Evolutionary conservation across 2,329 filamentous ascomycete species (phyloP), one percentile per base, ranked within the genome.

Genomic region (Pezicula neosporulosa): DNA sequence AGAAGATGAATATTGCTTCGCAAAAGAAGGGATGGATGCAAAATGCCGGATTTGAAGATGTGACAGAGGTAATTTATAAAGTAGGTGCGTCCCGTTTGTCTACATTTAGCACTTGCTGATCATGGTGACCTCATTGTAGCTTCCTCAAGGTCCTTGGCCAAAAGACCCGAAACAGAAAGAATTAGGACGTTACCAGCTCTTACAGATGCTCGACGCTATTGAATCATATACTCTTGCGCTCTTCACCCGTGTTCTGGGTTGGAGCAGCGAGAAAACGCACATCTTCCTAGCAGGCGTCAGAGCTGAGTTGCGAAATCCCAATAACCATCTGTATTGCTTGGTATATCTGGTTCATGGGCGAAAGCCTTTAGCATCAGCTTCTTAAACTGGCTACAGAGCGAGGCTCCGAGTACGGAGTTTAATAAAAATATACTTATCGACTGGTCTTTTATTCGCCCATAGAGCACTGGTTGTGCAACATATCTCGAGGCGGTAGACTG

Each of bases 161-260:
- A 52, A 47, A 51, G 76, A 78, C 53, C 70, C 72, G 48, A 66
- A 69, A 6, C 63, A 77, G 37, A 78, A 77, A 61, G 71, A 72
- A 39, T 73, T 77, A 19, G 77, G 77, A 1, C 60, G 74, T 6
- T 76, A 76, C 61, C 77, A 72, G 72, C 69, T 72, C 42, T 74
- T 71, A 10, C 74, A 77, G 46, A 63, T 77, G 43, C 63, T 74
- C 3, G 73, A 77, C 49, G 74, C 73, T 12, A 61, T 77, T 13
- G 75, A 79, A 56, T 74, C 73, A 6, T 76, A 78, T 48, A 71
- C 73, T 10, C 63, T 80, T 19, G 74, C 74, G 2, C 71, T 75
- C 16, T 66, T 78, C 59, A 77, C 74, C 2, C 69, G 74, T 16
- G 70, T 73, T 1, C 63, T 78, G 47, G 66, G 66, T 1, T 79